Evolutionary conservation across 495 filamentous ascomycete species (phyloP), one percentile per base, ranked within the genome.

Genomic region (Penicillium lividum): DNA sequence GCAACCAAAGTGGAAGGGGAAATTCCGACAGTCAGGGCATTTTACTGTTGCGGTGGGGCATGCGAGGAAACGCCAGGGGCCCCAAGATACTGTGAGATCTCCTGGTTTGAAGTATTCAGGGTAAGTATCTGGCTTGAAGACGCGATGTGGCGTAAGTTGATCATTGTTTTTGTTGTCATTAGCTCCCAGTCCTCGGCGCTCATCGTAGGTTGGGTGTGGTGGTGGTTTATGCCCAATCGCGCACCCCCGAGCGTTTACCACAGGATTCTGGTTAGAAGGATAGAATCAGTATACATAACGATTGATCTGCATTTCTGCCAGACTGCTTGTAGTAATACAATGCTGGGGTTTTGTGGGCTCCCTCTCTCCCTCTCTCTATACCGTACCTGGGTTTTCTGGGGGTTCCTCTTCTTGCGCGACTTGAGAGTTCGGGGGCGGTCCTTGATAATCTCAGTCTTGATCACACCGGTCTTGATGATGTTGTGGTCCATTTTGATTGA

Each of bases 11-110:
- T 63, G 63, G 28, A 42, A 56, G 10, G 51, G 48, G 18, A 47
- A 49, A 25, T 57, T 49, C 15, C 33, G 43, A 42, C 63, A 66
- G 45, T 53, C 15, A 7, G n/a, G 8, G 60, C 63, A 66, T 40
- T 57, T 54, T 40, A 8, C 11, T 3, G 3, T 44, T 8, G 60
- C 54, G 7, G 16, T 5, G 13, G 53, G 57, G 44, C 60, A 66
- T 6, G 63, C 45, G 36, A 60, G 43, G 16, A 38, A 55, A 7
- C 55, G 16, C 60, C 61, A 66, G 28, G 28, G 4, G 28, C 57
- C 63, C 15, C 51, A 40, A 9, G 30, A 22, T 25, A 53, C 57
- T 56, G 60, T 53, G 15, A 68, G 58, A 0, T 65, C 58, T 13
- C 9, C 7, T 8, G 15, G 22, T 25, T 54, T 38, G 36, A 30